Evolutionary conservation across 2,329 filamentous ascomycete genomes (phyloP).

Genomic region (Helotiales sp.): DNA sequence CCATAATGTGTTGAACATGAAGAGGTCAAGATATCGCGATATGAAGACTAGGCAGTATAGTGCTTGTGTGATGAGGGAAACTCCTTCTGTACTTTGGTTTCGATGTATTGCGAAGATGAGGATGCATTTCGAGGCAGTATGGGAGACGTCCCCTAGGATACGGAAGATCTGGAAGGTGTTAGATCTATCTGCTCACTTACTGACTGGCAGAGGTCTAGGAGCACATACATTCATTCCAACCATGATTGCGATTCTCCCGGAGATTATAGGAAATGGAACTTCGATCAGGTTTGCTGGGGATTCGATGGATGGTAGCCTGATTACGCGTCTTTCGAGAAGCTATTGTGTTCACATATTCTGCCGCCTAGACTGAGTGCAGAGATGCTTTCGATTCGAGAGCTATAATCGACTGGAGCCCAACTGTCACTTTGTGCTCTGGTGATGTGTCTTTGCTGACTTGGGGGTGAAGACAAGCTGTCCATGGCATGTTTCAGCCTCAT

Average conservation of each 20-base stretch:
- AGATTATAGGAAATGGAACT: neutral
- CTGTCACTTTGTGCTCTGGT: neutral
- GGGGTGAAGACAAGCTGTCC: neutral
- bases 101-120: conserved; percentile 87
- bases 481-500: neutral
- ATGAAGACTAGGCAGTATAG: conserved; percentile 86
- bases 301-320: conserved; percentile 15
- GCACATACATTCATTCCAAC: conserved; percentile 28
- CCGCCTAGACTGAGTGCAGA: neutral
- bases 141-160: conserved; percentile 79
- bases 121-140: conserved; percentile 84
- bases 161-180: conserved; percentile 55
- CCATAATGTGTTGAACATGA: conserved; percentile 58
- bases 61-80: conserved; percentile 87
- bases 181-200: neutral
- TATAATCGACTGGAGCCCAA: neutral
- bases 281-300: conserved; percentile 3
- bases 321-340: conserved; percentile 17
- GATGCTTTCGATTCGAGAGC: neutral
- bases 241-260: conserved; percentile 15
- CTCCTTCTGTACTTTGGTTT: conserved; percentile 85
- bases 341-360: neutral
- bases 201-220: neutral
- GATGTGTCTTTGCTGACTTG: neutral
- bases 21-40: conserved; percentile 84